These are phyloP conservation scores for Aspergillus carlsbadensis DNA, from an alignment of 495 filamentous ascomycete species.

Conservation along the genomic window DNA sequence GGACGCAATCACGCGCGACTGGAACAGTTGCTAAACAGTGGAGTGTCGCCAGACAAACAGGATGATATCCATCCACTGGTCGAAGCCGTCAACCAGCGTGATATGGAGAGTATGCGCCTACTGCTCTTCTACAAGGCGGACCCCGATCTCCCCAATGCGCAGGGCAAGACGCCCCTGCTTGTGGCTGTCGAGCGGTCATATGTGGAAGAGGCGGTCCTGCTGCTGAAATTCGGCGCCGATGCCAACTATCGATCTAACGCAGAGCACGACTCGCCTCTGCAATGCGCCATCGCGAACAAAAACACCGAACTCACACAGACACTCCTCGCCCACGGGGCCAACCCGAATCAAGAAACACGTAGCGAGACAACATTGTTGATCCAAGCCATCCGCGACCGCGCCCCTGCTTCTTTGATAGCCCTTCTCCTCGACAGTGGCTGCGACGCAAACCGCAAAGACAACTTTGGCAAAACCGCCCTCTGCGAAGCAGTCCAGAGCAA, in stretches of 20 bases:
- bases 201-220: slow-evolving; percentile 40
- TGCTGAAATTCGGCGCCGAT: slow-evolving; percentile 53
- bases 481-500: slow-evolving; percentile 54
- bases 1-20: slow-evolving; percentile 44
- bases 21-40: slow-evolving; percentile 52
- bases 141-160: slow-evolving; percentile 40
- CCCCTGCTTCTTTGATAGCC: slow-evolving; percentile 39
- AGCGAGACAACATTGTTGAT: slow-evolving; percentile 49
- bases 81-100: slow-evolving; percentile 42
- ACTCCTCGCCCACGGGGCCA: slow-evolving; percentile 38
- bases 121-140: slow-evolving; percentile 50
- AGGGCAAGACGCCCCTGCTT: slow-evolving; percentile 41
- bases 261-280: neutral
- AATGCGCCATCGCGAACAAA: too few species aligned
- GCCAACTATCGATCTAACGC: slow-evolving; percentile 39
- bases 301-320: too few species aligned
- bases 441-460: slow-evolving; percentile 51
- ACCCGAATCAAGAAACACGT: slow-evolving; percentile 37
- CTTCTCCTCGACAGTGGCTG: slow-evolving; percentile 48
- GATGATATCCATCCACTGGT: slow-evolving; percentile 37
- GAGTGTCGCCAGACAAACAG: slow-evolving; percentile 44
- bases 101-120: slow-evolving; percentile 45
- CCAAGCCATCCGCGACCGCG: slow-evolving; percentile 45
- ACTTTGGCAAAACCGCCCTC: slow-evolving; percentile 52
- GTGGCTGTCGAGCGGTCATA: slow-evolving; percentile 43